These are phyloP conservation scores for Talaromyces adpressus DNA, from an alignment of 495 filamentous ascomycete species.

Conservation along the genomic window DNA sequence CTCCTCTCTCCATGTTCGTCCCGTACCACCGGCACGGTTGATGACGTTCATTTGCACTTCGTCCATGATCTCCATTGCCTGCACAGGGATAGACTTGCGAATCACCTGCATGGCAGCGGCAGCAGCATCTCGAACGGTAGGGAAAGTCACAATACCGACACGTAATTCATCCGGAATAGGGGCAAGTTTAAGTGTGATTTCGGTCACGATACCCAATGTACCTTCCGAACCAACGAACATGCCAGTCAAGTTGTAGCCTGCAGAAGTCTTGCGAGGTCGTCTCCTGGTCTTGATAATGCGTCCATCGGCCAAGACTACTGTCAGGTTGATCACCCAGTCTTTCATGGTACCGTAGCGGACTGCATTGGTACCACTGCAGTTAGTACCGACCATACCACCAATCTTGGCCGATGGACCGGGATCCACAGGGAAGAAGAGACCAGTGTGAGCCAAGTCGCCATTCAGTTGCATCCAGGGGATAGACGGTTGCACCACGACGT, in stretches of 20 bases:
- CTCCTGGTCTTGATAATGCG: constrained; percentile 75
- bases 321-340: constrained; percentile 88
- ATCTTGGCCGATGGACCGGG: constrained; percentile 71
- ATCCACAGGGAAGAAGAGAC: constrained; percentile 86
- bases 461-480: constrained; percentile 92
- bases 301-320: constrained; percentile 88
- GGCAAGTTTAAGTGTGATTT: constrained; percentile 77
- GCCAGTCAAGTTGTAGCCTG: constrained; percentile 81
- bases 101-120: constrained; percentile 76
- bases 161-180: constrained; percentile 67
- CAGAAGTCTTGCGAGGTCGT: constrained; percentile 62
- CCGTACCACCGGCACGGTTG: constrained; percentile 70
- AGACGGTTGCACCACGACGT: constrained; percentile 82
- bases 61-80: constrained; percentile 87
- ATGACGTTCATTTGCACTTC: constrained; percentile 93
- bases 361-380: constrained; percentile 89
- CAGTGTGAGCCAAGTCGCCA: constrained; percentile 62
- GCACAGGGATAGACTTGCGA: constrained; percentile 71
- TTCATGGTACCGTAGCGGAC: constrained; percentile 95
- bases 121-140: constrained; percentile 69
- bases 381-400: constrained; percentile 93
- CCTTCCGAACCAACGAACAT: constrained; percentile 91
- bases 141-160: constrained; percentile 83
- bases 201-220: constrained; percentile 83
- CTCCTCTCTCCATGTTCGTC: constrained; percentile 63